Conservation (phyloP, 1,284 basidiomycete species). For the Psilocybe mexicana region DNA sequence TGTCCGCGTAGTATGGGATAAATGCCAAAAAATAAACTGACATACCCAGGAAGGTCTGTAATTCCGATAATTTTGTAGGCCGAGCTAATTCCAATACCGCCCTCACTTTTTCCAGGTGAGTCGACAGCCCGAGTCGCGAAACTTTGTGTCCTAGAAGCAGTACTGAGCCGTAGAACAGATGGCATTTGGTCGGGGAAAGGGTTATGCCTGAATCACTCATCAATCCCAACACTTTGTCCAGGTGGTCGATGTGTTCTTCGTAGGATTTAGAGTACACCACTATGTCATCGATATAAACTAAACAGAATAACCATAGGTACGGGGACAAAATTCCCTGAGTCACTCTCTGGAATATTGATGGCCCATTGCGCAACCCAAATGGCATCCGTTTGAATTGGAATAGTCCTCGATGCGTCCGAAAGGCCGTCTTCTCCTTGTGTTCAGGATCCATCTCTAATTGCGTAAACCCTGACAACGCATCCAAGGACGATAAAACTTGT, state of each 20-base stretch:
- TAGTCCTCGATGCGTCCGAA: conserved; percentile 37
- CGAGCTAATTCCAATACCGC: conserved; percentile 19
- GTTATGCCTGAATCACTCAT: conserved; percentile 28
- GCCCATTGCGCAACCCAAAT: conserved; percentile 42
- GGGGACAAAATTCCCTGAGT: conserved; percentile 40
- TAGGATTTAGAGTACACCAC: conserved; percentile 33
- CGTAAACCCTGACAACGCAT: conserved; percentile 41
- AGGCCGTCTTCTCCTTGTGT: conserved; percentile 37
- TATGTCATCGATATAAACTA: conserved; percentile 43
- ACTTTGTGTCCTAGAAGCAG: conserved; percentile 28
- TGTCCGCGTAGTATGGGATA: conserved; percentile 31
- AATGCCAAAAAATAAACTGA: conserved; percentile 32
- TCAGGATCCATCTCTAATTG: conserved; percentile 35
- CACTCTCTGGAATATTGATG: conserved; percentile 39
- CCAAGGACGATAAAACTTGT: conserved; percentile 36
- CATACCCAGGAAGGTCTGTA: conserved; percentile 32
- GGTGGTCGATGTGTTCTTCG: conserved; percentile 35
- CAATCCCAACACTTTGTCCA: conserved; percentile 28
- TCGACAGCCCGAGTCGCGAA: conserved; percentile 29
- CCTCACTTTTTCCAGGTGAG: conserved; percentile 31
- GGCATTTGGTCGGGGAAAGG: conserved; percentile 35
- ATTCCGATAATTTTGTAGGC: conserved; percentile 12
- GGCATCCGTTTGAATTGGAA: conserved; percentile 43
- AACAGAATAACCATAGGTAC: conserved; percentile 38
- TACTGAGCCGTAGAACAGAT: conserved; percentile 33